A percentile compares a stretch with the other conserved stretches of the same genome.
phyloP scores from a whole-genome alignment of 805 yeast genomes.

The Kodamaea kakaduensis region DNA sequence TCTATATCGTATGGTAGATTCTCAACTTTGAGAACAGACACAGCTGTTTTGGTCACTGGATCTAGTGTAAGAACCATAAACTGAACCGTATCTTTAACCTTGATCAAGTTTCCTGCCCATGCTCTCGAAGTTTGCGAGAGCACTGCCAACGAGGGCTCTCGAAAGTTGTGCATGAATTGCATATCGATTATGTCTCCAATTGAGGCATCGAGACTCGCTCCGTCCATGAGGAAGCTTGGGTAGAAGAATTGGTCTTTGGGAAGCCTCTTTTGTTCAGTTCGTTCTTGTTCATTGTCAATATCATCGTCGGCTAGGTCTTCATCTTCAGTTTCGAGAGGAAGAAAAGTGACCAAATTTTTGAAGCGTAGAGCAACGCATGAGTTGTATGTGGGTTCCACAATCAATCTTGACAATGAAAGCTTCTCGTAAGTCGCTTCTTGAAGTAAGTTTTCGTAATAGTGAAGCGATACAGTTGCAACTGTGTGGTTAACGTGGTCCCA shows the following conservation, averaged over 20 bases:
- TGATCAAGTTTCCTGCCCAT: conserved; percentile 75
- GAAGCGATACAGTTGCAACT: conserved; percentile 74
- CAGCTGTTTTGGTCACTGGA: conserved; percentile 50
- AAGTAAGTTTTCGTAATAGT: conserved; percentile 75
- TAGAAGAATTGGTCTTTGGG: conserved; percentile 30
- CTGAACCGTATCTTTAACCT: conserved; percentile 57
- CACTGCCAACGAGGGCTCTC: conserved; percentile 79
- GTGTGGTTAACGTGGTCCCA: conserved; percentile 59
- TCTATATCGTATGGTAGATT: conserved; percentile 74
- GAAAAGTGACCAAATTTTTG: conserved; percentile 64
- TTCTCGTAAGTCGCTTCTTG: conserved; percentile 45
- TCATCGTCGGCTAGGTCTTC: conserved; percentile 38
- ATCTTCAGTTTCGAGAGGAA: conserved; percentile 54
- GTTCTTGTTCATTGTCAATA: conserved; percentile 10
- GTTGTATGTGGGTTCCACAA: conserved; percentile 56
- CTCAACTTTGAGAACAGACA: conserved; percentile 61
- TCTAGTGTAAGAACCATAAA: conserved; percentile 69
- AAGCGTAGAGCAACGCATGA: conserved; percentile 56
- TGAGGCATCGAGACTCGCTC: conserved; percentile 51
- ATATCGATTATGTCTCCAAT: conserved; percentile 66
- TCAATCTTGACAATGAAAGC: conserved; percentile 40
- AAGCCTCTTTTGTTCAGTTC: neutral
- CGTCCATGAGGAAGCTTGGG: conserved; percentile 57
- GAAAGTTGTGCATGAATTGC: conserved; percentile 66
- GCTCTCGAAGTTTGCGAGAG: conserved; percentile 52